A percentile compares a stretch with the other conserved stretches of the same genome.
Conservation (phyloP, 352 stramenopile species). For the Phytopythium delawarense region DNA sequence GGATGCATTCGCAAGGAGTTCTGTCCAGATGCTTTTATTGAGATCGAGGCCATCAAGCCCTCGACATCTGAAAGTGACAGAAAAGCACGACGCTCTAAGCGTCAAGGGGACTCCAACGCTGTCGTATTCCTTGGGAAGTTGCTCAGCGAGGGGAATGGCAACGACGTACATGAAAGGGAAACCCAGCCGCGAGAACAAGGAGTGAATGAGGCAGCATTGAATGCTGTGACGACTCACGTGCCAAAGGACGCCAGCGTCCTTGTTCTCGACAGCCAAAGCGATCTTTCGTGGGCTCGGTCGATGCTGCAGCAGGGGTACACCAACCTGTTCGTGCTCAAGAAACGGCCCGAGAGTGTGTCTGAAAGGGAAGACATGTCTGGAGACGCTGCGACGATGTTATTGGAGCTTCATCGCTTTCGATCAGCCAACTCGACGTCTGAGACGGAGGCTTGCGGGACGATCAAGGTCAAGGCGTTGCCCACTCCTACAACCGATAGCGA, state of each 20-base stretch:
- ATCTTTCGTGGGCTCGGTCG: slow-evolving; percentile 10
- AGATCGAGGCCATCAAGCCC: not conserved
- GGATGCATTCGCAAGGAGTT: slow-evolving; percentile 41
- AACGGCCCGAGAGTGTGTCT: not conserved
- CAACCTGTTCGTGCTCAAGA: slow-evolving; percentile 25
- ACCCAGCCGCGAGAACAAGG: too few species aligned
- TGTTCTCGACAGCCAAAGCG: slow-evolving; percentile 18
- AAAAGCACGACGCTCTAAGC: slow-evolving; percentile 4
- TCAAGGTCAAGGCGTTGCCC: not conserved
- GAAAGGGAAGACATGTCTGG: not conserved
- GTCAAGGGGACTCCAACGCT: not conserved
- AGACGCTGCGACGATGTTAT: too few species aligned
- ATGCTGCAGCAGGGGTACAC: slow-evolving; percentile 25
- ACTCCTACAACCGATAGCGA: not conserved
- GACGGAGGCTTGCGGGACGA: not conserved
- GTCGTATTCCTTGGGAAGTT: slow-evolving; percentile 27
- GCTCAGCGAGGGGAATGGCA: slow-evolving; percentile 9
- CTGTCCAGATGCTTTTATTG: not conserved
- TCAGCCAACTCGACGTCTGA: not conserved
- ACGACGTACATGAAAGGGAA: not conserved
- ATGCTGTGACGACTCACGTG: slow-evolving; percentile 17
- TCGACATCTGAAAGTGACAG: slow-evolving; percentile 1
- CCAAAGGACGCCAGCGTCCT: slow-evolving; percentile 18
- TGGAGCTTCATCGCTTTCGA: not conserved
- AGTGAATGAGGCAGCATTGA: not conserved